A percentile compares a stretch with the other conserved stretches of the same genome.
phyloP scores from a whole-genome alignment of 2,329 filamentous ascomycete species.

The Fusarium cicatricum region DNA sequence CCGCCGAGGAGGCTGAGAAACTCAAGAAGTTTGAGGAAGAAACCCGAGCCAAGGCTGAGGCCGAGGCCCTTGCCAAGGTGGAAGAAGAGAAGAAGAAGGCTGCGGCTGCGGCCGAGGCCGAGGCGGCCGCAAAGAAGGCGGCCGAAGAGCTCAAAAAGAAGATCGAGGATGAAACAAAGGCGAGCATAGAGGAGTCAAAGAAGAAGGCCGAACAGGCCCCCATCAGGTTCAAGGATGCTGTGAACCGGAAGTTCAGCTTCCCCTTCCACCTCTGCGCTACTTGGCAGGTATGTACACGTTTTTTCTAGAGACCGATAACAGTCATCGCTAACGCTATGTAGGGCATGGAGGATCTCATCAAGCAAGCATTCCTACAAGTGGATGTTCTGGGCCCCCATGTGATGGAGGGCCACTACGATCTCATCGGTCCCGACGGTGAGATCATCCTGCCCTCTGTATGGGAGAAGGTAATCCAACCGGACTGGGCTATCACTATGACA shows the following conservation, averaged over 20 bases:
- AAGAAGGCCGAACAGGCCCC: slow-evolving; percentile 71
- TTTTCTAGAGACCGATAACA: background rate
- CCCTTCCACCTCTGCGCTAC: slow-evolving; percentile 86
- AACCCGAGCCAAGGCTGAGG: slow-evolving; percentile 51
- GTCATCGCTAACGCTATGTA: slow-evolving; percentile 48
- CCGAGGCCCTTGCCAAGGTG: slow-evolving; percentile 49
- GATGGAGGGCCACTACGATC: slow-evolving; percentile 79
- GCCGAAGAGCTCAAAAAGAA: slow-evolving; percentile 69
- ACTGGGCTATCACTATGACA: slow-evolving; percentile 63
- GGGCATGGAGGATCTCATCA: slow-evolving; percentile 88
- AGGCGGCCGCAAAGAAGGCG: slow-evolving; percentile 58
- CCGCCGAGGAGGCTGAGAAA: slow-evolving; percentile 49
- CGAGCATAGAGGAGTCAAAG: slow-evolving; percentile 57
- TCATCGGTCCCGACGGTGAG: slow-evolving; percentile 80
- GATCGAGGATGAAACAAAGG: slow-evolving; percentile 64
- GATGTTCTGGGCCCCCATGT: slow-evolving; percentile 80
- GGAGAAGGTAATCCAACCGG: slow-evolving; percentile 82
- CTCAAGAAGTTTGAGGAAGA: slow-evolving; percentile 55
- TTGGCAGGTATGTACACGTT: slow-evolving; percentile 71
- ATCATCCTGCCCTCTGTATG: slow-evolving; percentile 82
- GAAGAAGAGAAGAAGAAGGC: slow-evolving; percentile 54
- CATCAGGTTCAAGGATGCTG: slow-evolving; percentile 90
- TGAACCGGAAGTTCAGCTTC: slow-evolving; percentile 91
- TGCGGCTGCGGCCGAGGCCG: slow-evolving; percentile 55
- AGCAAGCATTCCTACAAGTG: slow-evolving; percentile 83